Percentiles rank a stretch among this genome's conserved stretches.
These are phyloP conservation scores for Sporothrix pseudoabietina DNA, from an alignment of 2,329 filamentous ascomycete genomes.

Conservation along the genomic window DNA sequence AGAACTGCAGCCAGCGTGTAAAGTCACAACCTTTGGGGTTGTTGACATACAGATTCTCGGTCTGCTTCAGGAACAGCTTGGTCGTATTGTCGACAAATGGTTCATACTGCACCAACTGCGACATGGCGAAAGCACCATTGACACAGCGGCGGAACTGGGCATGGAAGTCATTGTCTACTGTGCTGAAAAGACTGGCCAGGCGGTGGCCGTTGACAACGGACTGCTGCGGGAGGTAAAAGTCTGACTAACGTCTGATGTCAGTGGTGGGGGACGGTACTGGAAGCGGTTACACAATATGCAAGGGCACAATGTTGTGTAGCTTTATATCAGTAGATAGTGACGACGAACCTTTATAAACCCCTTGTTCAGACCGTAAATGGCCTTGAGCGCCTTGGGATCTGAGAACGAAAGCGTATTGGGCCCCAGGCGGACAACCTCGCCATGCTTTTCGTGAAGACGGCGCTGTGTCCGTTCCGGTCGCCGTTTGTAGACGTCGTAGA, in stretches of 20 bases:
- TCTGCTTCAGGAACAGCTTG: constrained; percentile 67
- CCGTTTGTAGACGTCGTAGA: constrained; percentile 66
- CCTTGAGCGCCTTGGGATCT: constrained; percentile 70
- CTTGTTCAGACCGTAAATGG: constrained; percentile 81
- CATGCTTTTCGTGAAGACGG: constrained; percentile 68
- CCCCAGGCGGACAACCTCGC: constrained; percentile 72
- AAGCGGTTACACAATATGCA: neutral
- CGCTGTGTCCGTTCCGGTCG: constrained; percentile 69
- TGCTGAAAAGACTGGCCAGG: constrained; percentile 74
- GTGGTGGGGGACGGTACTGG: neutral
- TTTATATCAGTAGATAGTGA: no score
- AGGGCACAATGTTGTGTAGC: neutral
- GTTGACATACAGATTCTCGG: constrained; percentile 56
- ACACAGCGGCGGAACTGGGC: constrained; percentile 73
- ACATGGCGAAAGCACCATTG: constrained; percentile 77
- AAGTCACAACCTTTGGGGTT: constrained; percentile 60
- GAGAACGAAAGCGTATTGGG: constrained; percentile 75
- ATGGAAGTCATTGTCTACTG: constrained; percentile 74
- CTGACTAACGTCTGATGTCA: constrained; percentile 54
- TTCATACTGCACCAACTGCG: constrained; percentile 74
- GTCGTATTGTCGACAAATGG: constrained; percentile 77
- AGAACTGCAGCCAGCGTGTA: constrained; percentile 74
- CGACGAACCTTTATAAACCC: constrained; percentile 70
- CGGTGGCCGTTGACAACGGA: constrained; percentile 68
- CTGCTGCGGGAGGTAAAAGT: constrained; percentile 80